Evolutionary conservation across 768 basidiomycete genomes (phyloP), one percentile per base, ranked within the genome.

Genomic region (Boletus speciosus): DNA sequence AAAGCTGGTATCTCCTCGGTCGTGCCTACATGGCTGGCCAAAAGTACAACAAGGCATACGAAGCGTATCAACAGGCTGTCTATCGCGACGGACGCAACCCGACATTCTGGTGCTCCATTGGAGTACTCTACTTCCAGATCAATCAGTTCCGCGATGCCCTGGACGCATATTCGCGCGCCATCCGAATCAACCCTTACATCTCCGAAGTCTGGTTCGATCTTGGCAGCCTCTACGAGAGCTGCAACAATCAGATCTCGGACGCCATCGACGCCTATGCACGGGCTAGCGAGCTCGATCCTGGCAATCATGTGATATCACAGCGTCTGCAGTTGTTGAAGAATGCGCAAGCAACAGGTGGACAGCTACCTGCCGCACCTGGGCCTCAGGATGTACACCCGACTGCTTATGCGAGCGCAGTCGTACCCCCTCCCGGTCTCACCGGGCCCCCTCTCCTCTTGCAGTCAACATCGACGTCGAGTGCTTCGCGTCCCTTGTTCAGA

Each of bases 101-200:
- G 0, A 98, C 97, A 0, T 99, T 98, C 73, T 98, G 97, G 97
- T 98, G 96, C 70, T 96, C 93, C 23, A 99, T 99, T 65, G 97
- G 97, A 44, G 97, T 99, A 1, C 81, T 99, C 1, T 99, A 99
- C 71, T 99, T 97, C 80, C 95, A 99, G 69, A 98, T 99, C 77
- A 98, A 98, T 73, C 97, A 99, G 69, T 99, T 92, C 77, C 93
- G 95, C 49, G 97, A 99, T 66, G 96, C 96, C 3, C 85, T 99
- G 36, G 97, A 99, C 66, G 97, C 97, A 10, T 99, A 99, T 72
- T 98, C 97, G 29, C 90, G 96, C 15, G 97, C 97, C 11, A 98
- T 99, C 64, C 88, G 96, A 58, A 95, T 99, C 74, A 98, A 98
- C 69, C 97, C 97, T 0, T 98, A 96, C 77, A 98, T 99, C 64